Conservation (phyloP, 108 stramenopile genomes). For the Pseudonitzschia multiseries region DNA sequence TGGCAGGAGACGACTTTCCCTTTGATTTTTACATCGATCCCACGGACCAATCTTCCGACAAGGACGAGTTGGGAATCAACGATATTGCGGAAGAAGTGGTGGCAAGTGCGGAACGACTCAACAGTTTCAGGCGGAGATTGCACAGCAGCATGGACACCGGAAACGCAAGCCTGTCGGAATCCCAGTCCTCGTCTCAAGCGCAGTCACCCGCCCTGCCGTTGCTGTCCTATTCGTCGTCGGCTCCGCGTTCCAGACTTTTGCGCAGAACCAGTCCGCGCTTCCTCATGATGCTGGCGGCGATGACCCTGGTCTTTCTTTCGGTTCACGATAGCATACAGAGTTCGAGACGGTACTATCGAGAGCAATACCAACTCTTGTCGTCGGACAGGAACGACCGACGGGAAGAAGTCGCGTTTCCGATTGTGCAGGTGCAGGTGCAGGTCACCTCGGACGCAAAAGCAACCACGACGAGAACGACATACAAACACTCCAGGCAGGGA, state of each 20-base stretch:
- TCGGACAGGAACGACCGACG: conserved; percentile 4
- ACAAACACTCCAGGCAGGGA: not conserved
- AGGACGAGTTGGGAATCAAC: not conserved
- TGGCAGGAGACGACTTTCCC: not conserved
- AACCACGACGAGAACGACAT: not conserved
- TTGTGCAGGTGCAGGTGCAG: not conserved
- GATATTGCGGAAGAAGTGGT: not conserved
- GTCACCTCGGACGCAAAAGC: not conserved
- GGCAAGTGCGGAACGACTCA: not conserved
- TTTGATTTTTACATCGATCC: not conserved
- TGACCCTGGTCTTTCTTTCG: not conserved
- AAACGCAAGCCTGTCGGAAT: not conserved
- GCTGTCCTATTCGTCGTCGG: not conserved
- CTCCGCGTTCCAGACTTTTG: not conserved
- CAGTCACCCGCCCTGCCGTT: not conserved
- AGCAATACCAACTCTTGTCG: not conserved
- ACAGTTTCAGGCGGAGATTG: conserved; percentile 1
- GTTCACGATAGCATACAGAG: not conserved
- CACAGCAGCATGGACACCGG: conserved; percentile 1
- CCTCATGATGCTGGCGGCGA: not conserved
- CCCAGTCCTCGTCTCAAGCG: not conserved
- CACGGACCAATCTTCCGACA: too few species aligned
- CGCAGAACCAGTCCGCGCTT: not conserved
- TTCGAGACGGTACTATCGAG: conserved; percentile 5
- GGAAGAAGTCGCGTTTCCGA: conserved; percentile 24